Percentiles rank a stretch among this genome's conserved stretches.
Evolutionary conservation across 306 rosid genomes (phyloP).

Genomic region (Sechiopsis laciniata): DNA sequence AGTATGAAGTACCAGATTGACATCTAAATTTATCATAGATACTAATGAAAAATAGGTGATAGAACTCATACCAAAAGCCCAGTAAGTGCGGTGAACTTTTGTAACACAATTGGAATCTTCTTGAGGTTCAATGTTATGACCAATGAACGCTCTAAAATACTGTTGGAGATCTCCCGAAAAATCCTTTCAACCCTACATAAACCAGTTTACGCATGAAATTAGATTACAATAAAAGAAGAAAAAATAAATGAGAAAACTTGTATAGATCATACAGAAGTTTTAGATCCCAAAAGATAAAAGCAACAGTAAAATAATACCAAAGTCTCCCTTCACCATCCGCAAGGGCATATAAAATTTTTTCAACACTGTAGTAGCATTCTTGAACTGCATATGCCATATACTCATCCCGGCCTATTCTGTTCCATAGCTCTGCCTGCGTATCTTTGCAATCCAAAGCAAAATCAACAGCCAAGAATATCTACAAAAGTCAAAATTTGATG

Average conservation of each 20-base stretch:
- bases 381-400: slow-evolving; percentile 94
- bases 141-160: slow-evolving; percentile 62
- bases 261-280: slow-evolving; percentile 9
- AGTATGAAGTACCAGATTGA: not conserved
- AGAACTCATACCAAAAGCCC: slow-evolving; percentile 75
- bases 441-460: slow-evolving; percentile 93
- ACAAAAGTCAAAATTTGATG: slow-evolving; percentile 21
- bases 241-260: slow-evolving; percentile 15
- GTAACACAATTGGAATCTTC: slow-evolving; percentile 67
- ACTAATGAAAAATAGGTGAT: slow-evolving; percentile 8
- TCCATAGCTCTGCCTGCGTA: slow-evolving; percentile 78
- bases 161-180: slow-evolving; percentile 72
- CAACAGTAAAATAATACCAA: slow-evolving; percentile 49
- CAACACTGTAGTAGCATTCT: slow-evolving; percentile 79
- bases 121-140: slow-evolving; percentile 56
- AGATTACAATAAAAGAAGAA: not conserved
- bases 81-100: slow-evolving; percentile 79
- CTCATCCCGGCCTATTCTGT: slow-evolving; percentile 75
- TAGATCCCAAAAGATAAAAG: slow-evolving; percentile 15
- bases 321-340: slow-evolving; percentile 83
- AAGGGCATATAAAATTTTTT: slow-evolving; percentile 67
- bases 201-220: slow-evolving; percentile 13
- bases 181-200: slow-evolving; percentile 76
- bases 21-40: not conserved
- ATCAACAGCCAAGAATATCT: slow-evolving; percentile 90